phyloP scores from a whole-genome alignment of 257 asterid genomes.

The Verbena officinalis region DNA sequence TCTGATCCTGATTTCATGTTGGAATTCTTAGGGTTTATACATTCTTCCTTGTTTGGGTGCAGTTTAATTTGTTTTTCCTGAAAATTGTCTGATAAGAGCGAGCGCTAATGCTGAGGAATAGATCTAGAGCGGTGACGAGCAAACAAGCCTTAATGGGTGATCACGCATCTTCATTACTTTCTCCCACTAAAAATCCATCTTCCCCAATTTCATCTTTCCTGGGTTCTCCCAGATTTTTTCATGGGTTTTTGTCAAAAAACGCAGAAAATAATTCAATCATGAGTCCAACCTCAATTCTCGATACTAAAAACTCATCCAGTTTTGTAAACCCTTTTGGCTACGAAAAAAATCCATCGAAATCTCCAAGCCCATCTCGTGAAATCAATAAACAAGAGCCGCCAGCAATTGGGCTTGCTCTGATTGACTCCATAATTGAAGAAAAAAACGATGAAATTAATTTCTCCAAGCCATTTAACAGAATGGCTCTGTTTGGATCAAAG shows the following conservation, averaged over 20 bases:
- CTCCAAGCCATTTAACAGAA: conserved; percentile 49
- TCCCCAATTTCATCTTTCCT: conserved; percentile 61
- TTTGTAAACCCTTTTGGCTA: conserved; percentile 52
- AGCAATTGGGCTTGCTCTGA: conserved; percentile 76
- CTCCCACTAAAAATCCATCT: conserved; percentile 46
- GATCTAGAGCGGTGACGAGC: conserved; percentile 70
- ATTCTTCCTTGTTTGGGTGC: conserved; percentile 28
- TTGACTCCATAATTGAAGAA: conserved; percentile 54
- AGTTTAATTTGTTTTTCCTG: conserved; percentile 18
- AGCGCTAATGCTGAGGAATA: conserved; percentile 59
- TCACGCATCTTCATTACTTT: conserved; percentile 32
- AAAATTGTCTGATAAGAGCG: conserved; percentile 6
- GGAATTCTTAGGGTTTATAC: conserved; percentile 8
- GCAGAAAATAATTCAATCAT: conserved; percentile 36
- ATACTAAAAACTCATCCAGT: conserved; percentile 44
- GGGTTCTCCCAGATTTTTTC: conserved; percentile 68
- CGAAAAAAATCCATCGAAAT: conserved; percentile 33
- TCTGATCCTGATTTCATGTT: neutral
- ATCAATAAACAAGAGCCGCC: conserved; percentile 38
- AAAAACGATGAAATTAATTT: conserved; percentile 19
- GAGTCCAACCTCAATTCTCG: conserved; percentile 85
- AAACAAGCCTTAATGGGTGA: conserved; percentile 72
- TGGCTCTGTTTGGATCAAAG: conserved; percentile 72
- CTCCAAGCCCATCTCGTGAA: conserved; percentile 21
- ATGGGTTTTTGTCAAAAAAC: conserved; percentile 52